Percentiles rank a stretch among this genome's conserved stretches.
Evolutionary conservation across 2,329 filamentous ascomycete genomes (phyloP).

Genomic region (Rhynchosporium secalis): DNA sequence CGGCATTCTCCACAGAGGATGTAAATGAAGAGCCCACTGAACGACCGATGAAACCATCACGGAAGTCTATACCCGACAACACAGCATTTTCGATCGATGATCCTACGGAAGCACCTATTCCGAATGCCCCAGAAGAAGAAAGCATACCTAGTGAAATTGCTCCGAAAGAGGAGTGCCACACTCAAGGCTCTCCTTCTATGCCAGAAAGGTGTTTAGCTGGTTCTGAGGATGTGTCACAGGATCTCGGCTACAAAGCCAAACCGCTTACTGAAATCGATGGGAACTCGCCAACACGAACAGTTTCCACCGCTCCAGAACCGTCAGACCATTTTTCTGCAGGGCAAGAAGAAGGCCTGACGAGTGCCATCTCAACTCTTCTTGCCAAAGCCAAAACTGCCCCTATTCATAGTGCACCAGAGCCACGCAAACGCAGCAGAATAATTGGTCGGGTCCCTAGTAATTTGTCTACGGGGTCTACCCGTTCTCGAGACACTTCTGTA

Average conservation of each 20-base stretch:
- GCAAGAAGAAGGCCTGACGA: constrained; percentile 32
- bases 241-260: constrained; percentile 23
- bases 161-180: constrained; percentile 21
- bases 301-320: constrained; percentile 30
- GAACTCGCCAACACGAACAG: constrained; percentile 36
- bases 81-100: constrained; percentile 29
- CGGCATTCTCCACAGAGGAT: background rate
- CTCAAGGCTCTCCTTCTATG: constrained; percentile 10
- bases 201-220: constrained; percentile 6
- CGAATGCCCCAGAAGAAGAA: background rate
- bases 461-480: constrained; percentile 52
- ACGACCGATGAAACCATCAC: background rate
- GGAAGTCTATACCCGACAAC: constrained; percentile 20
- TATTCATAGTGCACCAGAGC: constrained; percentile 33
- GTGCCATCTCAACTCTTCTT: constrained; percentile 37
- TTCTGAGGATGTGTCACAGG: constrained; percentile 22
- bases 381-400: constrained; percentile 35
- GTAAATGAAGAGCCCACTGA: background rate
- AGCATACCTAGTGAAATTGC: background rate
- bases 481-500: constrained; percentile 41
- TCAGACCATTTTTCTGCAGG: constrained; percentile 23
- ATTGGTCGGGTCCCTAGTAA: constrained; percentile 61
- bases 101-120: background rate
- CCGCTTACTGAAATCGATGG: constrained; percentile 38
- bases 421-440: constrained; percentile 41